Percentiles rank a stretch among this genome's conserved stretches.
These are phyloP conservation scores for Aspergillus felis DNA, from an alignment of 2,329 filamentous ascomycete species.

Conservation along the genomic window DNA sequence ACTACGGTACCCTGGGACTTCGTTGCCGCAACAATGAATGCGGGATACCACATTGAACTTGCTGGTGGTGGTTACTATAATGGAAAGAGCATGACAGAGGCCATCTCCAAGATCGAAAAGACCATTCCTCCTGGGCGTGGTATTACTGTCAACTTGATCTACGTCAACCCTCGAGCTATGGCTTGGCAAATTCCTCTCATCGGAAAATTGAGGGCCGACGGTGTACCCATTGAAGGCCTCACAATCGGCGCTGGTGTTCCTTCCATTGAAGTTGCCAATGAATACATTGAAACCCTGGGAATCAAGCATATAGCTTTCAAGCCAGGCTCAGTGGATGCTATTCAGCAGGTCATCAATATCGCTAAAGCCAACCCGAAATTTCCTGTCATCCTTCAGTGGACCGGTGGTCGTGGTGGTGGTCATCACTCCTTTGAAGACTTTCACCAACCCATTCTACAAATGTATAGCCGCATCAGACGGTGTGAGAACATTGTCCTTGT, in stretches of 20 bases:
- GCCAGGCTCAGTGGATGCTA: conserved; percentile 81
- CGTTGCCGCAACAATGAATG: conserved; percentile 87
- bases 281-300: conserved; percentile 88
- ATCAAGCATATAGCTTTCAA: conserved; percentile 94
- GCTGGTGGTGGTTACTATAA: conserved; percentile 88
- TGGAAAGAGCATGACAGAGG: conserved; percentile 75
- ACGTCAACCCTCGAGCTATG: conserved; percentile 86
- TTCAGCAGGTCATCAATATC: conserved; percentile 86
- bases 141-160: conserved; percentile 87
- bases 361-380: conserved; percentile 87
- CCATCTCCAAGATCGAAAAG: conserved; percentile 78
- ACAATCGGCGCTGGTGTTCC: conserved; percentile 91
- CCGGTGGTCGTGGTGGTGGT: conserved; percentile 84
- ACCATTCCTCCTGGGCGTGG: conserved; percentile 79
- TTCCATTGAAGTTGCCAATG: conserved; percentile 86
- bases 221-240: conserved; percentile 84
- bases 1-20: conserved; percentile 88
- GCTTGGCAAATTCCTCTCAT: conserved; percentile 87
- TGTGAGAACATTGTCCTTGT: conserved; percentile 82
- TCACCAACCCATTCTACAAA: conserved; percentile 82
- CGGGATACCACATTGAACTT: conserved; percentile 90
- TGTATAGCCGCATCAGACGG: conserved; percentile 84
- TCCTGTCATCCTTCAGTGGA: conserved; percentile 88
- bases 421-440: conserved; percentile 95
- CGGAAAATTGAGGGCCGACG: conserved; percentile 73